phyloP scores from a whole-genome alignment of 2,329 filamentous ascomycete species.

The Stylonectria norvegica region DNA sequence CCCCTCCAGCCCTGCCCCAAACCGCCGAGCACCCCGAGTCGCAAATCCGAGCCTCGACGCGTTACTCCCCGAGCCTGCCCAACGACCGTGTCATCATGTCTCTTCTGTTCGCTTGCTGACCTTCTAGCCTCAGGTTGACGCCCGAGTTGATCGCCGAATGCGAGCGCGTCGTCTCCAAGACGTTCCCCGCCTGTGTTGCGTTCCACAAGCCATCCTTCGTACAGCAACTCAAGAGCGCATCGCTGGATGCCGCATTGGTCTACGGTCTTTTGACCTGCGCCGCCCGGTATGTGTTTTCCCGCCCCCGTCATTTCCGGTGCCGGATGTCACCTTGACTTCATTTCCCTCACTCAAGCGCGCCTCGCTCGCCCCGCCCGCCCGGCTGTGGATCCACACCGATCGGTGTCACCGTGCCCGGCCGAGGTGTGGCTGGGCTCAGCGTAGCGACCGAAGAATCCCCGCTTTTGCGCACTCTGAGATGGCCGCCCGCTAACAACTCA shows the following conservation, averaged over 20 bases:
- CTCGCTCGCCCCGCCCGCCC: conserved; percentile 16
- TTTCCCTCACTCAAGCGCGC: conserved; percentile 6
- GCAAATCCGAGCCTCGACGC: conserved; percentile 3
- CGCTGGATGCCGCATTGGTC: conserved; percentile 54
- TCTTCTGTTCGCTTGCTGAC: conserved; percentile 24
- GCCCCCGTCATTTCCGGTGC: conserved; percentile 17
- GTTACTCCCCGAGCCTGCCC: conserved; percentile 22
- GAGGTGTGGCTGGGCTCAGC: neutral
- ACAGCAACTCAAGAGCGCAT: conserved; percentile 56
- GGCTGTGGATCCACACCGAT: conserved; percentile 25
- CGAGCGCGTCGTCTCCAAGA: conserved; percentile 59
- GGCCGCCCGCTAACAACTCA: conserved; percentile 11
- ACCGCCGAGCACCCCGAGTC: conserved; percentile 9
- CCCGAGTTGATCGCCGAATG: conserved; percentile 58
- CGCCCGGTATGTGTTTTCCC: conserved; percentile 47
- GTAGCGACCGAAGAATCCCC: conserved; percentile 20
- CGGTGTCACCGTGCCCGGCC: conserved; percentile 23
- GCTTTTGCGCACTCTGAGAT: neutral
- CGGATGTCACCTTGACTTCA: conserved; percentile 16
- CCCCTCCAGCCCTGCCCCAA: no score
- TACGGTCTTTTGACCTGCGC: conserved; percentile 57
- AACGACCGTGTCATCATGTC: conserved; percentile 23
- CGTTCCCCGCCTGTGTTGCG: conserved; percentile 58
- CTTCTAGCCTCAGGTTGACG: conserved; percentile 40
- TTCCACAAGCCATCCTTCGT: conserved; percentile 62